Evolutionary conservation across 805 yeast genomes (phyloP), one percentile per base, ranked within the genome.

Genomic region (Wickerhamiella cacticola): DNA sequence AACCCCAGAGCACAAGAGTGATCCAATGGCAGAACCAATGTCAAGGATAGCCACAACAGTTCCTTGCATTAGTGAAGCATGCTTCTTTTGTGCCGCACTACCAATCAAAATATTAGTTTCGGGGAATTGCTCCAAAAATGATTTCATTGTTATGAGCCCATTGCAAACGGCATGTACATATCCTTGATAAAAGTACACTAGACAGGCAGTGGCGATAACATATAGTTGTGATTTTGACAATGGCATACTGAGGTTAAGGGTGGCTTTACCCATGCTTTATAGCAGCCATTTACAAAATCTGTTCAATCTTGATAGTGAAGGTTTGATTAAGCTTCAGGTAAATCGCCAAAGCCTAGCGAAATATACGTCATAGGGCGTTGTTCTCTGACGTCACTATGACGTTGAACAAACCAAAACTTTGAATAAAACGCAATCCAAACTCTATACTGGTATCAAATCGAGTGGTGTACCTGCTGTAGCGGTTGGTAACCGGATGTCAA

Each of bases 161-260:
- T 63, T 73, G 79, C 80, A 77, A 43, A 80, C 71, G 56, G 86
- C 85, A 63, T 81, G 87, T 57, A 79, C 82, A 55, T 79, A 80
- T 43, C 89, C 88, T 25, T 57, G 61, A 33, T 54, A 38, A 5
- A 54, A 49, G 45, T 56, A 57, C 12, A 52, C 54, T 39, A 49
- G 22, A 3, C 57, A 55, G 3, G 59, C 56, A 5, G 56, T 49
- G 15, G 44, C 46, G 6, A 52, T 36, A 22, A 48, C 26, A 19
- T 23, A 44, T 8, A 38, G 43, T 18, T 44, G 47, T 8, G 47
- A 19, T 21, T 31, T 39, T 23, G 42, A 39, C 21, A 39, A 22
- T 12, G 29, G 13, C 42, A 39, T 39, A 3, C 7, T 5, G 3
- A 8, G 3, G 10, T 9, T 13, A 6, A 13, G 7, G 28, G 29